These are phyloP conservation scores for Domatiomyces globalis DNA, from an alignment of 2,329 filamentous ascomycete genomes.

Conservation along the genomic window DNA sequence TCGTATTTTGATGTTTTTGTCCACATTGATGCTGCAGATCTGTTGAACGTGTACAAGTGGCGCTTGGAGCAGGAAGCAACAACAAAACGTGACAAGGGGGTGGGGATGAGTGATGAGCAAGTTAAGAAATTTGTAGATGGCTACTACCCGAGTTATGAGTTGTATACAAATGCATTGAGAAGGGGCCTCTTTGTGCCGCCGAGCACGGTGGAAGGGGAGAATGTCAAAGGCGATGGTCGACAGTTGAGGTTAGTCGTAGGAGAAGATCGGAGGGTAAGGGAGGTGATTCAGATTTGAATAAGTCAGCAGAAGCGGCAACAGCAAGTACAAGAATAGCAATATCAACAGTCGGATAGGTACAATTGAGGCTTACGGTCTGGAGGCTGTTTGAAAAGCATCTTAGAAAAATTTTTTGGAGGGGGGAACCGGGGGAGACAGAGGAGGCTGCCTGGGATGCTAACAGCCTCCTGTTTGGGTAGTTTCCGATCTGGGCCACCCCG, in stretches of 20 bases:
- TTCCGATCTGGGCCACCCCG: too few species aligned
- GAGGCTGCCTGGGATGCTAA: too few species aligned
- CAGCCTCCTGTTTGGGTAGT: too few species aligned
- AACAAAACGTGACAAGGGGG: slow-evolving; percentile 48
- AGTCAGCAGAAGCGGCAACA: background rate
- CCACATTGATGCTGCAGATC: slow-evolving; percentile 58
- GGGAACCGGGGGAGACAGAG: too few species aligned
- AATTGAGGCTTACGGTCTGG: too few species aligned
- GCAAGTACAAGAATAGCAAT: background rate
- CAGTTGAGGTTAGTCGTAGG: slow-evolving; percentile 51
- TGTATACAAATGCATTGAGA: slow-evolving; percentile 48
- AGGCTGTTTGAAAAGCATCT: too few species aligned
- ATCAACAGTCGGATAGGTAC: background rate
- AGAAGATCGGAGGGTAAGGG: slow-evolving; percentile 44
- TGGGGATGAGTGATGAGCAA: slow-evolving; percentile 70
- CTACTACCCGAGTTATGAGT: slow-evolving; percentile 59
- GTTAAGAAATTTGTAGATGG: slow-evolving; percentile 62
- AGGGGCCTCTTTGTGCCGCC: slow-evolving; percentile 38
- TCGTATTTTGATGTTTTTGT: slow-evolving; percentile 48
- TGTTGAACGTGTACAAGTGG: slow-evolving; percentile 70
- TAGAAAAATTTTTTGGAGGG: too few species aligned
- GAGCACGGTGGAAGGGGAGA: slow-evolving; percentile 5
- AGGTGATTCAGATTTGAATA: slow-evolving; percentile 38
- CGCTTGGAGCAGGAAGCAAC: slow-evolving; percentile 64
- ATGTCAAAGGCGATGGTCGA: slow-evolving; percentile 26